A percentile compares a stretch with the other conserved stretches of the same genome.
Evolutionary conservation across 441 rosid species (phyloP).

Genomic region (Aleurites moluccanus): DNA sequence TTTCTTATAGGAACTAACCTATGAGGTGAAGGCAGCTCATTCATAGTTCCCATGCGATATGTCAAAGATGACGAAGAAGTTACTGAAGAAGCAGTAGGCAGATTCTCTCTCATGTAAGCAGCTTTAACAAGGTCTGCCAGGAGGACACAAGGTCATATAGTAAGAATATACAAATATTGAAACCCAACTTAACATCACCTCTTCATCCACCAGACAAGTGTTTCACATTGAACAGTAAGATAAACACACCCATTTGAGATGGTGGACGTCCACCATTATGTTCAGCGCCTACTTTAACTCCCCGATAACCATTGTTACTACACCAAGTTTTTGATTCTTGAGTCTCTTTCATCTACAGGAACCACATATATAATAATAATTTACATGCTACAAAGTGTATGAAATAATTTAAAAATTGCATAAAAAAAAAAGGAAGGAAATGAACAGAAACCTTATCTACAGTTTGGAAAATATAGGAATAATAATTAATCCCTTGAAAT

Average conservation of each 20-base stretch:
- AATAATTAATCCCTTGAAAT: background rate
- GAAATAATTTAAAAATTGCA: background rate
- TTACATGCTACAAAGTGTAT: background rate
- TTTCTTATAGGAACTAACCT: constrained; percentile 34
- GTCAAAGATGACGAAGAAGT: constrained; percentile 27
- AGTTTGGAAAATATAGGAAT: background rate
- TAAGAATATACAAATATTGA: constrained; percentile 22
- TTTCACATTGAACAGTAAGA: constrained; percentile 15
- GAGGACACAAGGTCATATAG: constrained; percentile 22
- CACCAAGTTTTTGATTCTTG: constrained; percentile 36
- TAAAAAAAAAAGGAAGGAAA: background rate
- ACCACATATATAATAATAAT: background rate
- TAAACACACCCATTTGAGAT: constrained; percentile 33
- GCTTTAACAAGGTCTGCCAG: constrained; percentile 38
- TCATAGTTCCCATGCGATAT: constrained; percentile 24
- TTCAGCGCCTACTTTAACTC: constrained; percentile 35
- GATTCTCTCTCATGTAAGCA: constrained; percentile 32
- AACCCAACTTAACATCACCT: constrained; percentile 18
- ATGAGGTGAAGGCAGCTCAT: constrained; percentile 31
- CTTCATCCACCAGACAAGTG: constrained; percentile 19
- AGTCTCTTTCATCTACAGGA: constrained; percentile 41
- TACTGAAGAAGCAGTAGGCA: constrained; percentile 18
- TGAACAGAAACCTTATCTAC: background rate
- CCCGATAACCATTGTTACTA: constrained; percentile 23
- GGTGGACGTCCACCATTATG: constrained; percentile 22